Conservation (phyloP, 2,329 filamentous ascomycete species). For the Ophiostoma perfectum region DNA sequence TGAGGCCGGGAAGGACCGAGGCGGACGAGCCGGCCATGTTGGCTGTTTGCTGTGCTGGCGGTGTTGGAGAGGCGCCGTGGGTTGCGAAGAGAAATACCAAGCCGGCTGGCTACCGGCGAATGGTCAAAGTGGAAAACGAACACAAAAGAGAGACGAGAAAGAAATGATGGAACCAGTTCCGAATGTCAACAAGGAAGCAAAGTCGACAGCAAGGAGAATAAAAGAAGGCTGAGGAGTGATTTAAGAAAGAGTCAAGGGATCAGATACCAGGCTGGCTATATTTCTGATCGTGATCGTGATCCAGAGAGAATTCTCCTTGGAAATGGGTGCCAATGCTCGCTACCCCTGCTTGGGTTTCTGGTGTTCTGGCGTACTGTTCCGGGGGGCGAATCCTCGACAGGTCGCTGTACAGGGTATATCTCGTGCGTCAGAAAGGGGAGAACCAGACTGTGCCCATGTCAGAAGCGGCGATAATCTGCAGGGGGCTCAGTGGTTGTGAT, state of each 20-base stretch:
- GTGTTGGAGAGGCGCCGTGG: not conserved
- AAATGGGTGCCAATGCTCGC: not conserved
- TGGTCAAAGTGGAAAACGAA: not conserved
- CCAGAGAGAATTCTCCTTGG: not conserved
- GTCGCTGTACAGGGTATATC: not conserved
- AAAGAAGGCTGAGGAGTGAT: not conserved
- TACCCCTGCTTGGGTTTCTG: slow-evolving; percentile 4
- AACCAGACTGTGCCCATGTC: not conserved
- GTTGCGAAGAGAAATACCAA: not conserved
- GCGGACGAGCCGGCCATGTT: not conserved
- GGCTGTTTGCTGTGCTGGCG: not conserved
- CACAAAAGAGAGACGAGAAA: not conserved
- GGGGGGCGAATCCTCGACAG: not conserved
- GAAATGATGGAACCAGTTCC: slow-evolving; percentile 4
- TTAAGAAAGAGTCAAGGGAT: not conserved
- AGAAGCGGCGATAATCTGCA: slow-evolving; percentile 9
- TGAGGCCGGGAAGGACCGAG: not conserved
- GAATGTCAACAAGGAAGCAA: not conserved
- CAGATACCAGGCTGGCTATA: not conserved
- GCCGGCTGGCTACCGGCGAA: not conserved
- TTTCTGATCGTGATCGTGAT: not conserved
- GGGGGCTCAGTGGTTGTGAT: not conserved
- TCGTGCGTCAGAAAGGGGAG: not conserved
- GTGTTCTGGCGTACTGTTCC: not conserved
- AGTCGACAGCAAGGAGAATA: not conserved